Evolutionary conservation across 2,329 filamentous ascomycete genomes (phyloP), one percentile per base, ranked within the genome.

Genomic region (Aspergillus costaricaensis): DNA sequence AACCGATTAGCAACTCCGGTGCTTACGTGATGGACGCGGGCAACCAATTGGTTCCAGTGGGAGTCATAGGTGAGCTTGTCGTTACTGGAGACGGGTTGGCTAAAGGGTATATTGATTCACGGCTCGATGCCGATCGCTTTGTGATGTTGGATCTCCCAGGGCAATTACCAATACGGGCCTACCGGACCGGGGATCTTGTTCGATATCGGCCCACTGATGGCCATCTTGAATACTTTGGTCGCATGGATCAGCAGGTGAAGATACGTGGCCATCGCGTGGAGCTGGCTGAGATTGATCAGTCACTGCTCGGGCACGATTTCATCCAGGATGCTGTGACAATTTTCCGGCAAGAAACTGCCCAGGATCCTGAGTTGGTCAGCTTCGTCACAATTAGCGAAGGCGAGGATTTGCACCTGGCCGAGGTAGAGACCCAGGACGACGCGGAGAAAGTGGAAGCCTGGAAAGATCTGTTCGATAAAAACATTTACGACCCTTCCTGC

Each of bases 401-500:
- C 21, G 21, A 21, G 3, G 21, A 1, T 3, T 21, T 21, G 21
- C 3, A 1, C 21, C 3, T 21, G 1, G 21, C 1, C 21, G 21
- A 3, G 3, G 21, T 23, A 23, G 21, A 23, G 5, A 23, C 4
- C 21, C 1, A 27, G 2, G 25, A 27, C 8, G 6, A 0, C 2
- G 9, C 7, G 0, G 1, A 9, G 8, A 0, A 9, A 2, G 2
- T 27, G 0, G 2, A 27, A 9, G 25, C 2, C 2, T 27, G 25
- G 25, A 1, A 9, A 27, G 1, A 9, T 8, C 25, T 27, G 0
- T 27, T 27, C 25, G 25, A 27, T 8, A 27, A 1, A 2, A 27
- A 9, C 1, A 9, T 27, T 2, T 27, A 27, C 1, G 2, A 3
- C 9, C 0, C 0, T 9, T 27, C 25, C 1, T 0, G 9, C 2